Percentiles rank a stretch among this genome's conserved stretches.
Conservation (phyloP, 306 rosid genomes). For the Prunus armeniaca region DNA sequence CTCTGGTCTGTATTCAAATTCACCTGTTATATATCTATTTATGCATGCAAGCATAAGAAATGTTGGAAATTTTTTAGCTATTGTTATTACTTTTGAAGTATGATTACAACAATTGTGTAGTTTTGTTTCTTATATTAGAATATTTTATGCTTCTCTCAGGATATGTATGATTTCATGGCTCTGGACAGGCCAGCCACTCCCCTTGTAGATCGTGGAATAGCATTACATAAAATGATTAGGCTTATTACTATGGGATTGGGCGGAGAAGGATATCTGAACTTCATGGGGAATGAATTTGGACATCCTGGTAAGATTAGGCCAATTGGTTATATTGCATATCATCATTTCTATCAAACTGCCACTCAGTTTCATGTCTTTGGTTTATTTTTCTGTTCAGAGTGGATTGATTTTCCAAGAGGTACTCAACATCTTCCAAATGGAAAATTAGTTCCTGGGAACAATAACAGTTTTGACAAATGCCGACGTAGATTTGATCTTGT, state of each 20-base stretch:
- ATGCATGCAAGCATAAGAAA: background rate
- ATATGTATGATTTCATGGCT: constrained; percentile 97
- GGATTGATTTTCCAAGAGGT: constrained; percentile 98
- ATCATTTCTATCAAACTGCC: constrained; percentile 16
- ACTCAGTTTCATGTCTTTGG: background rate
- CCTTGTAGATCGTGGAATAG: constrained; percentile 85
- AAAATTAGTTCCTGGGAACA: constrained; percentile 59
- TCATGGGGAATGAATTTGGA: constrained; percentile 99
- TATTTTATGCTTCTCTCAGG: constrained; percentile 53
- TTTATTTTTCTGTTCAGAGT: constrained; percentile 51
- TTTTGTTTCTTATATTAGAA: background rate
- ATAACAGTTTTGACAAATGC: constrained; percentile 78
- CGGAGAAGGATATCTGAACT: constrained; percentile 96
- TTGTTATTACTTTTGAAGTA: background rate
- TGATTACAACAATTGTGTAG: constrained; percentile 5
- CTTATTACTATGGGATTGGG: constrained; percentile 93
- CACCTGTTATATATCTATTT: background rate
- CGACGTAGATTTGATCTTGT: constrained; percentile 98
- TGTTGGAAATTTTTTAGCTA: background rate
- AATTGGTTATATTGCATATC: background rate
- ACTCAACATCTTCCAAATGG: constrained; percentile 75
- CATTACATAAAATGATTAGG: constrained; percentile 98
- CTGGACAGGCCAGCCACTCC: constrained; percentile 85
- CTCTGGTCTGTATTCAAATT: background rate
- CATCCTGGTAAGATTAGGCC: constrained; percentile 75